These are phyloP conservation scores for Leptographium radiaticola DNA, from an alignment of 2,329 filamentous ascomycete species.

Conservation along the genomic window DNA sequence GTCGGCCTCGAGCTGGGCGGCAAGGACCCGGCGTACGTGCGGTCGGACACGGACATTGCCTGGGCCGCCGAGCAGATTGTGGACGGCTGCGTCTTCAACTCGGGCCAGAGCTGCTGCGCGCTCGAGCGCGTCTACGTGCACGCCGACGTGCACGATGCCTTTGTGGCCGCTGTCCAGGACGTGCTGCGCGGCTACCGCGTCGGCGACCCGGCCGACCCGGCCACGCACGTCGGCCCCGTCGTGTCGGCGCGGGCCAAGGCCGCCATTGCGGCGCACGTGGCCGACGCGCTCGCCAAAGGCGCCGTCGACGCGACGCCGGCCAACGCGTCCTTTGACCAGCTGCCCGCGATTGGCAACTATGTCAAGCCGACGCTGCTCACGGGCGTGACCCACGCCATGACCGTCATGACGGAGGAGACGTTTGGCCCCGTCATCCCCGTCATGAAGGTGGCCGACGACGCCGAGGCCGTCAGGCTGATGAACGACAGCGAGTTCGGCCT, in stretches of 20 bases:
- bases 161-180: constrained; percentile 65
- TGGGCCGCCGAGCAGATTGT: constrained; percentile 94
- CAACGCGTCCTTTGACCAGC: constrained; percentile 61
- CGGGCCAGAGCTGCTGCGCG: constrained; percentile 93
- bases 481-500: constrained; percentile 91
- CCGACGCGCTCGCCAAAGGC: constrained; percentile 71
- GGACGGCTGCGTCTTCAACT: constrained; percentile 94
- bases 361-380: constrained; percentile 75
- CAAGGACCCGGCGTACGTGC: constrained; percentile 86
- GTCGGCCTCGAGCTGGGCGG: constrained; percentile 87
- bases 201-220: constrained; percentile 71
- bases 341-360: constrained; percentile 72
- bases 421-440: constrained; percentile 89
- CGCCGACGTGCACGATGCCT: constrained; percentile 69
- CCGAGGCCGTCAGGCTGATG: constrained; percentile 74
- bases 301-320: constrained; percentile 75
- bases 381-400: constrained; percentile 69
- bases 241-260: constrained; percentile 69
- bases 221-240: constrained; percentile 77
- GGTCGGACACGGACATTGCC: constrained; percentile 70
- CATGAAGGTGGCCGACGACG: constrained; percentile 71
- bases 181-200: constrained; percentile 73
- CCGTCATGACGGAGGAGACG: constrained; percentile 85
- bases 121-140: constrained; percentile 88
- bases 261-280: constrained; percentile 64